Base-by-base conservation (phyloP, 148 eudicot species). In the Rhododendron vialii region DNA sequence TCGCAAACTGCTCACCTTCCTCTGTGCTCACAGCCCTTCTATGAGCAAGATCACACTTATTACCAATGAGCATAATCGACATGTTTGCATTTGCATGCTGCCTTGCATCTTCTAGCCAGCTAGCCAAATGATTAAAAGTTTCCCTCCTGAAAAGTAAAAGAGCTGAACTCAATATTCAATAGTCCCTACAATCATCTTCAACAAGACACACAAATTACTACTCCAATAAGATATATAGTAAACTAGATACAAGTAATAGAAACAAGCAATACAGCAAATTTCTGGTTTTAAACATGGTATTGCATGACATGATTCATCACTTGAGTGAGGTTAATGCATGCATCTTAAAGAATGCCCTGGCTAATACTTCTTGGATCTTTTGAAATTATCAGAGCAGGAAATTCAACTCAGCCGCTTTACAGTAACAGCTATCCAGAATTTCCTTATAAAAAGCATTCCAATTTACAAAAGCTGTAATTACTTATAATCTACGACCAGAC, bases 1-100 rank as follows among this genome's bases (percentile, higher is more conserved):
- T 92, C 26, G 93, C 92, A 90, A 92, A 92, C 83, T 92, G 93
- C 75, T 92, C 92, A 2, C 93, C 93, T 88, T 92, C 93, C 89
- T 92, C 93, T 73, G 84, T 88, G 89, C 92, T 92, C 17, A 92
- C 92, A 28, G 91, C 93, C 86, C 93, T 90, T 85, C 91, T 88
- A 65, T 90, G 92, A 88, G 93, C 82, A 47, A 92, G 90, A 85
- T 92, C 92, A 83, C 90, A 59, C 82, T 90, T 92, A 81, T 92
- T 92, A 38, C 93, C 93, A 35, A 92, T 88, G 51, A 92, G 87
- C 93, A 91, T 91, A 35, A 92, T 92, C 13, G 90, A 89, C 93
- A 90, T 92, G 89, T 92, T 92, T 38, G 90, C 88, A 88, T 89
- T 92, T 15, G 93, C 91, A 59, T 92, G 93, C 86, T 90, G 90